phyloP scores from a whole-genome alignment of 2,329 filamentous ascomycete species.

The Metarhizium rileyi region DNA sequence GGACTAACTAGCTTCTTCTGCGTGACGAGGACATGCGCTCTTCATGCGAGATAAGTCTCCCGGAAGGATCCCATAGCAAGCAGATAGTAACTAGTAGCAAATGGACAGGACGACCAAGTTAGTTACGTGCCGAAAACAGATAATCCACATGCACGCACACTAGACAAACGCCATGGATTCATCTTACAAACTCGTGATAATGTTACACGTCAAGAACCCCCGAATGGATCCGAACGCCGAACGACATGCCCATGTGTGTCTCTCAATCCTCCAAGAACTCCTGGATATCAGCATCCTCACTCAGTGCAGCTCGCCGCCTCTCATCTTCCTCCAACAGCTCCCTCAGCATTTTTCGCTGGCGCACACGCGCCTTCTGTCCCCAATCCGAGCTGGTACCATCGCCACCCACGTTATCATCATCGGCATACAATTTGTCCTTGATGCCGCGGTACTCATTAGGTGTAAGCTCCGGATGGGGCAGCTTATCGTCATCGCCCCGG shows the following conservation, averaged over 20 bases:
- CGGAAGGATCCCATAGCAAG: not conserved
- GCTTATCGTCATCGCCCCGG: slow-evolving; percentile 3
- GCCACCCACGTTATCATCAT: slow-evolving; percentile 36
- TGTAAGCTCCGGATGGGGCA: slow-evolving; percentile 39
- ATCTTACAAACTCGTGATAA: not conserved
- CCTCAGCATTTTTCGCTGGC: slow-evolving; percentile 59
- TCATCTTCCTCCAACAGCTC: slow-evolving; percentile 55
- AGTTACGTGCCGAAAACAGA: not conserved
- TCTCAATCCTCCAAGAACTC: slow-evolving; percentile 51
- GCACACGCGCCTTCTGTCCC: slow-evolving; percentile 61
- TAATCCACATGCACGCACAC: not conserved
- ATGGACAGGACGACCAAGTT: not conserved
- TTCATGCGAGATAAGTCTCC: not conserved
- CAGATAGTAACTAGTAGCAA: not conserved
- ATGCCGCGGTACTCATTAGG: slow-evolving; percentile 55
- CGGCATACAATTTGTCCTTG: slow-evolving; percentile 43
- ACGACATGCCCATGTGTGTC: not conserved
- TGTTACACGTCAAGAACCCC: not conserved
- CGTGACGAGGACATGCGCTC: not conserved
- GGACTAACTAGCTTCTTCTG: slow-evolving; percentile 6
- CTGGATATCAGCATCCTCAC: slow-evolving; percentile 67
- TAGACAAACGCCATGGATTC: not conserved
- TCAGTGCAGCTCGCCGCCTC: slow-evolving; percentile 48
- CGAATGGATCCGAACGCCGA: not conserved
- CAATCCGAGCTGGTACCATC: slow-evolving; percentile 45